Percentiles rank a stretch among this genome's conserved stretches.
These are phyloP conservation scores for Leucocoprinus leucothites DNA, from an alignment of 768 basidiomycete species.

Conservation along the genomic window DNA sequence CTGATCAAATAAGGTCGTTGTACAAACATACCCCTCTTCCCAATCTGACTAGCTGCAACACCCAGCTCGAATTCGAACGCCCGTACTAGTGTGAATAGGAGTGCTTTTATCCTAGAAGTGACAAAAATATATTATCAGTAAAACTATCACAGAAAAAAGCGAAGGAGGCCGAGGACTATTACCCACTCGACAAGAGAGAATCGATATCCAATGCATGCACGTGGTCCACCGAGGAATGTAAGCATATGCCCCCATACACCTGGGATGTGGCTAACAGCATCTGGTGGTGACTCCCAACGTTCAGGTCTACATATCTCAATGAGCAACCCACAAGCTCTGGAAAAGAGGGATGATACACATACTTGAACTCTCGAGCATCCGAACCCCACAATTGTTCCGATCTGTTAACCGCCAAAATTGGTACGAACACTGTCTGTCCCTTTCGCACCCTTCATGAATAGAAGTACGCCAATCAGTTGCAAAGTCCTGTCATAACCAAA, in stretches of 20 bases:
- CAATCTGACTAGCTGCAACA: constrained; percentile 33
- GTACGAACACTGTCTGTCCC: constrained; percentile 44
- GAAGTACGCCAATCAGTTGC: background rate
- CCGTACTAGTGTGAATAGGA: constrained; percentile 27
- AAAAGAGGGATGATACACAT: background rate
- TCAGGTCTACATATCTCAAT: constrained; percentile 49
- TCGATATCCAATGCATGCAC: constrained; percentile 64
- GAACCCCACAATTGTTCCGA: constrained; percentile 57
- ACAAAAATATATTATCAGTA: background rate
- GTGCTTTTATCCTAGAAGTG: constrained; percentile 25
- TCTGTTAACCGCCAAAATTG: constrained; percentile 51
- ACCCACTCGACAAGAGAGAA: constrained; percentile 61
- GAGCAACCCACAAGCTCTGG: background rate
- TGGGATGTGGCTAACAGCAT: constrained; percentile 42
- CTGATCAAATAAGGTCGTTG: constrained; percentile 42
- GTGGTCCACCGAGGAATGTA: constrained; percentile 63
- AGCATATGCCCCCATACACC: constrained; percentile 60
- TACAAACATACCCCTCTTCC: constrained; percentile 33
- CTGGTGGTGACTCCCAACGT: constrained; percentile 52
- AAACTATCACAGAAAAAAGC: background rate
- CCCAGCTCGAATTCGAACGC: constrained; percentile 50
- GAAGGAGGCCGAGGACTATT: background rate
- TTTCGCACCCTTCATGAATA: constrained; percentile 31
- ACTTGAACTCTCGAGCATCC: constrained; percentile 64
- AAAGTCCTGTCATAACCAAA: background rate